Evolutionary conservation across 805 yeast genomes (phyloP).

Genomic region (Metschnikowia henanensis): DNA sequence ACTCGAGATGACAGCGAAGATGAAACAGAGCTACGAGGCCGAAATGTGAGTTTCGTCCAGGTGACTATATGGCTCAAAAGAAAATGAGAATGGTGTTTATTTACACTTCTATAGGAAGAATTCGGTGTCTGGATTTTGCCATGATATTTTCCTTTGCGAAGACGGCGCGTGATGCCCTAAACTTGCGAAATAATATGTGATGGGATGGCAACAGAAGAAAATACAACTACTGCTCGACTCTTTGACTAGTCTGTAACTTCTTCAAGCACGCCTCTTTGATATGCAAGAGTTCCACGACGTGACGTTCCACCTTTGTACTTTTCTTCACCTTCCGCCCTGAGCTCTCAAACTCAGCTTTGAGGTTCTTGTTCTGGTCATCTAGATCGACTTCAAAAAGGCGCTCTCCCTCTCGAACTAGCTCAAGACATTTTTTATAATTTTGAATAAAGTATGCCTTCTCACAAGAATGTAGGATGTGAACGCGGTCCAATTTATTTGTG

Average conservation of each 20-base stretch:
- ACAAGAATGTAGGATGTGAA: constrained; percentile 54
- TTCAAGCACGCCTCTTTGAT: constrained; percentile 37
- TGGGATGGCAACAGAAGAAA: too few relatives aligned
- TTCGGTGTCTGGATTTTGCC: too few relatives aligned
- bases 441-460: constrained; percentile 61
- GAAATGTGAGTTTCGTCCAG: constrained; percentile 52
- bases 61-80: constrained; percentile 37
- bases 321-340: constrained; percentile 28
- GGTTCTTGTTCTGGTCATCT: constrained; percentile 24
- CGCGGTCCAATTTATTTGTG: constrained; percentile 52
- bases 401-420: constrained; percentile 41
- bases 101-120: too few relatives aligned
- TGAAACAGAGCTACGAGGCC: constrained; percentile 35
- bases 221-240: too few relatives aligned
- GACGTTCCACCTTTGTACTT: constrained; percentile 44
- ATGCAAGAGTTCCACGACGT: constrained; percentile 50
- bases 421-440: constrained; percentile 52
- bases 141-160: too few relatives aligned
- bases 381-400: constrained; percentile 26
- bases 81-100: too few relatives aligned
- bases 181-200: too few relatives aligned
- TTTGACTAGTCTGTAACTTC: neutral
- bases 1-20: constrained; percentile 28
- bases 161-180: too few relatives aligned
- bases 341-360: constrained; percentile 19